phyloP scores from a whole-genome alignment of 78 protist genomes.

The Dictyostelium firmibasis region DNA sequence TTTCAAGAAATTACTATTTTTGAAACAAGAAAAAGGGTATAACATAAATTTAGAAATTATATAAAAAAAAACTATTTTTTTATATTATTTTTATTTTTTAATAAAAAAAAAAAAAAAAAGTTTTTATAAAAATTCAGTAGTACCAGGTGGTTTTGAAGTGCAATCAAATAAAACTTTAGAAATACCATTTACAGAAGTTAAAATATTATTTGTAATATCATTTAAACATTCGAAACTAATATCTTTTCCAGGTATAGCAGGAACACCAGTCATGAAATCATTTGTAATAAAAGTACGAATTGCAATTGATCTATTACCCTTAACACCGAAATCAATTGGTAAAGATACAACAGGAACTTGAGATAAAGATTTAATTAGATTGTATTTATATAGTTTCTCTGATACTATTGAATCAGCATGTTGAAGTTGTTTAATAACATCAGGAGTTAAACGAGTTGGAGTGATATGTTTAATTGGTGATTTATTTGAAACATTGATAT shows the following conservation, averaged over 20 bases:
- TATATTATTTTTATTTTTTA: not conserved
- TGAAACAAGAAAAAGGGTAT: too few relatives aligned
- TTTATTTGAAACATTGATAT: not conserved
- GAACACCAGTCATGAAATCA: slow-evolving; percentile 94
- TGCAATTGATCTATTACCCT: slow-evolving; percentile 83
- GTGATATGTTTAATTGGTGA: slow-evolving; percentile 75
- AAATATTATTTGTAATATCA: slow-evolving; percentile 41
- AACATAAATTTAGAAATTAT: too few relatives aligned
- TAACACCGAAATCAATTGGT: slow-evolving; percentile 82
- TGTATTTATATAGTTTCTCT: slow-evolving; percentile 36
- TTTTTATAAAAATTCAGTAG: slow-evolving; percentile 95
- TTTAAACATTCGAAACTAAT: slow-evolving; percentile 76
- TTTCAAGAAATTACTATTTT: not conserved
- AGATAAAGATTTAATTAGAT: slow-evolving; percentile 70
- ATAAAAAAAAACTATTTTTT: not conserved
- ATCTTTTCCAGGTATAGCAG: slow-evolving; percentile 82
- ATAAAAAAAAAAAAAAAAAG: too few relatives aligned
- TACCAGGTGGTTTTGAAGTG: slow-evolving; percentile 97
- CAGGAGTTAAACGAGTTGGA: slow-evolving; percentile 79
- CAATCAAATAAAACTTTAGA: slow-evolving; percentile 90
- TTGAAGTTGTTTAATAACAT: slow-evolving; percentile 84
- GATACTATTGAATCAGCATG: slow-evolving; percentile 89
- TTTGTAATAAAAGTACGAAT: slow-evolving; percentile 91
- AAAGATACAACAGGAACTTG: slow-evolving; percentile 90
- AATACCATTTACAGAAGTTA: slow-evolving; percentile 51